Evolutionary conservation across 1,284 basidiomycete species (phyloP).

Genomic region (Tremellales sp.): DNA sequence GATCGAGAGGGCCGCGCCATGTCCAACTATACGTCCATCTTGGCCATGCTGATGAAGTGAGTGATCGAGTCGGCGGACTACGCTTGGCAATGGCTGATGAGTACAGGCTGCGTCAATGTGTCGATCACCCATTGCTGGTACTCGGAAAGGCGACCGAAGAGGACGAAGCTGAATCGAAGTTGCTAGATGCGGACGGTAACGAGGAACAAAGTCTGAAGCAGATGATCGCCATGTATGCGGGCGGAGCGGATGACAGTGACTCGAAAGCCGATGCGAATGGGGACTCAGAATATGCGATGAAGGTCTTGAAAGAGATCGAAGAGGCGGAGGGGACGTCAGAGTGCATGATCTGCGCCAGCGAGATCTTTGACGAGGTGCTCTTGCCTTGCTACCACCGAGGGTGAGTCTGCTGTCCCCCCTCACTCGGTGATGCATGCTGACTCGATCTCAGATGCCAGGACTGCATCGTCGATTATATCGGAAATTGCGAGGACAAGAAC

Average conservation of each 20-base stretch:
- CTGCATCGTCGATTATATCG: constrained; percentile 47
- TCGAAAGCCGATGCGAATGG: constrained; percentile 33
- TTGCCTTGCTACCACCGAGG: constrained; percentile 76
- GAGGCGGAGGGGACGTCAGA: constrained; percentile 53
- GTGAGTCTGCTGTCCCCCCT: constrained; percentile 48
- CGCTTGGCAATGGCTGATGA: constrained; percentile 7
- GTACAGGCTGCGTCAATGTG: constrained; percentile 72
- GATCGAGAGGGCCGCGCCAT: constrained; percentile 70
- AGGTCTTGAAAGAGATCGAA: constrained; percentile 60
- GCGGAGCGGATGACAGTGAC: constrained; percentile 44
- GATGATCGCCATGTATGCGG: constrained; percentile 60
- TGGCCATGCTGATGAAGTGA: constrained; percentile 85
- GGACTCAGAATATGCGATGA: constrained; percentile 57
- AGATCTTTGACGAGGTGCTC: constrained; percentile 57
- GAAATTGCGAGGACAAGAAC: constrained; percentile 44
- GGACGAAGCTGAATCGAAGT: constrained; percentile 51
- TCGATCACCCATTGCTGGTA: constrained; percentile 77
- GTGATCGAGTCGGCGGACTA: constrained; percentile 13
- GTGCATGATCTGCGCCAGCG: constrained; percentile 67
- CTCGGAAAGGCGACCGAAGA: constrained; percentile 50
- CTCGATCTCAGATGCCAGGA: constrained; percentile 44
- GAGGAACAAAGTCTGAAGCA: constrained; percentile 57
- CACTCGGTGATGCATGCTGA: constrained; percentile 1
- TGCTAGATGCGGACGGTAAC: constrained; percentile 50
- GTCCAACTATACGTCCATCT: constrained; percentile 82